Evolutionary conservation across 2,329 filamentous ascomycete species (phyloP).

Genomic region (Aspergillus puulaauensis): DNA sequence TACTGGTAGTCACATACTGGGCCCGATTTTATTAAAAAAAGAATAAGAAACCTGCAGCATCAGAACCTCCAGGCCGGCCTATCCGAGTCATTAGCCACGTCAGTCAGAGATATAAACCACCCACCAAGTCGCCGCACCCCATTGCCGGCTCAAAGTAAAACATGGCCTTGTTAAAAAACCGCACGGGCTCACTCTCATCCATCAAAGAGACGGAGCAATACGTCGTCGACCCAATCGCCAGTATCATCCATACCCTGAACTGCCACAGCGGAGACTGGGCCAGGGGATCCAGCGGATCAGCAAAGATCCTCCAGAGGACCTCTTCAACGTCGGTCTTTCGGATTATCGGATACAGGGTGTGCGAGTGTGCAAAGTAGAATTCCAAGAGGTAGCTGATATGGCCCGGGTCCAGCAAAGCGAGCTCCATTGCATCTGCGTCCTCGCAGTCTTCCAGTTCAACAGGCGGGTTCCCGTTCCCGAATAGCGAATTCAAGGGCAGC

Average conservation of each 20-base stretch:
- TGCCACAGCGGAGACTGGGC: constrained; percentile 35
- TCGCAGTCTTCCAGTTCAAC: too few relatives aligned
- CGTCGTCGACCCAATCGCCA: constrained; percentile 50
- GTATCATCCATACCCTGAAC: constrained; percentile 51
- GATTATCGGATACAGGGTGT: constrained; percentile 49
- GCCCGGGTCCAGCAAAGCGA: constrained; percentile 8
- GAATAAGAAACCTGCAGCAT: constrained; percentile 51
- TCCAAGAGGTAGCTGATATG: constrained; percentile 26
- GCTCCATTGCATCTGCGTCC: constrained; percentile 1
- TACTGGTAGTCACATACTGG: constrained; percentile 33
- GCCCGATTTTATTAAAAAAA: constrained; percentile 50
- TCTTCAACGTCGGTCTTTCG: constrained; percentile 31
- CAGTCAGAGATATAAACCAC: constrained; percentile 6
- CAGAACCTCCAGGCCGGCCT: constrained; percentile 46
- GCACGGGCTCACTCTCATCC: constrained; percentile 45
- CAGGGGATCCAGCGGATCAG: constrained; percentile 28
- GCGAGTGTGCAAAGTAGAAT: constrained; percentile 50
- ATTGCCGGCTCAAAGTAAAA: constrained; percentile 42
- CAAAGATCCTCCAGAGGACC: constrained; percentile 26
- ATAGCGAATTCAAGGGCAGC: neutral
- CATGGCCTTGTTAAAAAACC: constrained; percentile 48
- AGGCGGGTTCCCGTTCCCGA: constrained; percentile 8
- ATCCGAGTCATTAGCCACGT: neutral
- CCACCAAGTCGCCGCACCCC: constrained; percentile 41
- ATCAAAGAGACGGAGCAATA: constrained; percentile 44